These are phyloP conservation scores for Talaromyces sp. DNA, from an alignment of 2,329 filamentous ascomycete genomes.

Conservation along the genomic window DNA sequence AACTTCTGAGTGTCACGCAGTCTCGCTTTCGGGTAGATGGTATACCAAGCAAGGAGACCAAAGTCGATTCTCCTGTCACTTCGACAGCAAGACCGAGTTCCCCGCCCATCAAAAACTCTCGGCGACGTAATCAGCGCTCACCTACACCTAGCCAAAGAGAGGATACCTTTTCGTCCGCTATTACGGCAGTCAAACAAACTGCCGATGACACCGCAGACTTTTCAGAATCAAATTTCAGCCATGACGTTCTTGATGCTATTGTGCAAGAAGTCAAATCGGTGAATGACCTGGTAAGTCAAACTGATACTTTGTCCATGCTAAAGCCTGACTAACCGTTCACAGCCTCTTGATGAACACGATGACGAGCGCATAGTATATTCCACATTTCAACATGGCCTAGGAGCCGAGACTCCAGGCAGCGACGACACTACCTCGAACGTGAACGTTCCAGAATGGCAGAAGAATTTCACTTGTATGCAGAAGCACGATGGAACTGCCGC, in stretches of 20 bases:
- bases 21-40: slow-evolving; percentile 41
- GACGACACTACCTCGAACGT: slow-evolving; percentile 13
- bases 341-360: slow-evolving; percentile 30
- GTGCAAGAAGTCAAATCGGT: slow-evolving; percentile 60
- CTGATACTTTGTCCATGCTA: not conserved
- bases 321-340: slow-evolving; percentile 3
- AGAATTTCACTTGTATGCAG: slow-evolving; percentile 56
- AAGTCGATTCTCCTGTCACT: not conserved
- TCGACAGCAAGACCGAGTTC: slow-evolving; percentile 11
- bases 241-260: slow-evolving; percentile 58
- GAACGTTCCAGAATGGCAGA: slow-evolving; percentile 27
- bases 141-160: slow-evolving; percentile 15
- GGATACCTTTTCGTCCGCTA: not conserved
- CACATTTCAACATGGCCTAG: not conserved
- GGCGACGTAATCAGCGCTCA: slow-evolving; percentile 13
- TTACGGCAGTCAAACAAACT: slow-evolving; percentile 6
- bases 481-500: slow-evolving; percentile 43
- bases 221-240: not conserved
- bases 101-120: slow-evolving; percentile 24
- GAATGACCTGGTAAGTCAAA: slow-evolving; percentile 47
- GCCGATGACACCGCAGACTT: not conserved
- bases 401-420: slow-evolving; percentile 12
- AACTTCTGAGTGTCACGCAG: slow-evolving; percentile 56
- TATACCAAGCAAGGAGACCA: slow-evolving; percentile 4
- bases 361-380: slow-evolving; percentile 15